Percentiles rank a stretch among this genome's conserved stretches.
phyloP scores from a whole-genome alignment of 2,329 filamentous ascomycete species.

The Cylindrodendrum hubeiense region DNA sequence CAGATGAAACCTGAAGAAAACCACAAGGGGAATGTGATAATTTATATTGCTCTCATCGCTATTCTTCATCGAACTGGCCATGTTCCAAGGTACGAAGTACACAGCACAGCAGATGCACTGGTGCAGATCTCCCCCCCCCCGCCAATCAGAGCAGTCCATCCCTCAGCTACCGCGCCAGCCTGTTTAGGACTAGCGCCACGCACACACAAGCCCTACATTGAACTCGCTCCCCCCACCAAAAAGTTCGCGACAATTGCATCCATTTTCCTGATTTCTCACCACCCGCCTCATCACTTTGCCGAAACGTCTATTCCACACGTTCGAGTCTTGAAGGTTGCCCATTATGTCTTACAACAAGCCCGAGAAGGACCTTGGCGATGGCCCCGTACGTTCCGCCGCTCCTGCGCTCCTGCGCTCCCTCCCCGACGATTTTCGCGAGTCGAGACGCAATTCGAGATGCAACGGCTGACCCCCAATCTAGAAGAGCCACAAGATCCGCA shows the following conservation, averaged over 20 bases:
- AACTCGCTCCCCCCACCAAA: slow-evolving; percentile 30
- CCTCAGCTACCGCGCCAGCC: neutral
- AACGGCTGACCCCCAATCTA: slow-evolving; percentile 48
- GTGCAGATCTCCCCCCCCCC: too few species aligned
- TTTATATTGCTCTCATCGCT: neutral
- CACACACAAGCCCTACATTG: slow-evolving; percentile 30
- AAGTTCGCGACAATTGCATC: slow-evolving; percentile 36
- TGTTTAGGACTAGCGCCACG: slow-evolving; percentile 19
- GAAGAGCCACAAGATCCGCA: slow-evolving; percentile 98
- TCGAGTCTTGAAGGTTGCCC: slow-evolving; percentile 83
- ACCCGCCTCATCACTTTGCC: slow-evolving; percentile 82
- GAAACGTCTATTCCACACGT: slow-evolving; percentile 70
- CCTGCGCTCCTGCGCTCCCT: neutral
- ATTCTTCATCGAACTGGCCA: neutral
- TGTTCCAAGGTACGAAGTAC: too few species aligned
- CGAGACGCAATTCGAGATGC: slow-evolving; percentile 1
- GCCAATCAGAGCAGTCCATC: slow-evolving; percentile 7
- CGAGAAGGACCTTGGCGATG: slow-evolving; percentile 94
- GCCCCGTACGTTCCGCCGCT: slow-evolving; percentile 71
- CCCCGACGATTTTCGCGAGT: neutral
- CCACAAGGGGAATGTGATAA: neutral
- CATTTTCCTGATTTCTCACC: slow-evolving; percentile 1
- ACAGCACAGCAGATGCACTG: neutral
- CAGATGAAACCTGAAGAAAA: neutral
- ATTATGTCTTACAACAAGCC: slow-evolving; percentile 95